Percentiles rank a stretch among this genome's conserved stretches.
Conservation (phyloP, 805 yeast species). For the Candida pini region DNA sequence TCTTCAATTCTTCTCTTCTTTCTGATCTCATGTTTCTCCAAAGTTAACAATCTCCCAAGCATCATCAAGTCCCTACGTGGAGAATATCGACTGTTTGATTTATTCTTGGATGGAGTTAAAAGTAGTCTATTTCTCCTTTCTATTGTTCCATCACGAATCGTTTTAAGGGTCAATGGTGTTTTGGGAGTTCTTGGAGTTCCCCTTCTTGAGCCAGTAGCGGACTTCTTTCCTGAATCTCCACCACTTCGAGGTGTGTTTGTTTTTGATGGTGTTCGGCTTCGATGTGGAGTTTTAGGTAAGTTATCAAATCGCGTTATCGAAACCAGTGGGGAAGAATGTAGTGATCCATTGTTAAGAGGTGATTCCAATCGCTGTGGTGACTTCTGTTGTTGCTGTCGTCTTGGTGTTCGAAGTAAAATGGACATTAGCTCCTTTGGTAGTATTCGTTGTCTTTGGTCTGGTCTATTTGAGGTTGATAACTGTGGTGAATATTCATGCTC, state of each 20-base stretch:
- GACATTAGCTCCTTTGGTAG: no score
- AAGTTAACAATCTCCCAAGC: slow-evolving; percentile 26
- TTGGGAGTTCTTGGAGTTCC: slow-evolving; percentile 19
- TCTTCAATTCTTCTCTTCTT: slow-evolving; percentile 15
- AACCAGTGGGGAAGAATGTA: no score
- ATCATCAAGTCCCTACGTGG: slow-evolving; percentile 27
- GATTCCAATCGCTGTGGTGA: no score
- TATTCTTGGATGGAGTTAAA: slow-evolving; percentile 23
- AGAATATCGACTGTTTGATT: slow-evolving; percentile 22
- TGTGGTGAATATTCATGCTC: no score
- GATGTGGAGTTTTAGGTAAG: neutral
- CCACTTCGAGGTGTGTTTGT: no score
- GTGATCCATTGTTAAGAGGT: no score
- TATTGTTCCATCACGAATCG: slow-evolving; percentile 26
- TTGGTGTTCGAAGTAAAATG: neutral
- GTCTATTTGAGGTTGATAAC: neutral
- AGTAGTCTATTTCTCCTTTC: slow-evolving; percentile 26
- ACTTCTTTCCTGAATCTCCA: no score
- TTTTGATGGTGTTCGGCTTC: slow-evolving; percentile 10
- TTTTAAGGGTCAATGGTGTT: slow-evolving; percentile 28
- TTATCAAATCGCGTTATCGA: no score
- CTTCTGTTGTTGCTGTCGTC: no score
- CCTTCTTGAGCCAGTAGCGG: no score
- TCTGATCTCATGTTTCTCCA: slow-evolving; percentile 17
- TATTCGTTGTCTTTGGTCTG: neutral